These are phyloP conservation scores for Diplodia scrobiculata DNA, from an alignment of 2,329 filamentous ascomycete genomes.

Conservation along the genomic window DNA sequence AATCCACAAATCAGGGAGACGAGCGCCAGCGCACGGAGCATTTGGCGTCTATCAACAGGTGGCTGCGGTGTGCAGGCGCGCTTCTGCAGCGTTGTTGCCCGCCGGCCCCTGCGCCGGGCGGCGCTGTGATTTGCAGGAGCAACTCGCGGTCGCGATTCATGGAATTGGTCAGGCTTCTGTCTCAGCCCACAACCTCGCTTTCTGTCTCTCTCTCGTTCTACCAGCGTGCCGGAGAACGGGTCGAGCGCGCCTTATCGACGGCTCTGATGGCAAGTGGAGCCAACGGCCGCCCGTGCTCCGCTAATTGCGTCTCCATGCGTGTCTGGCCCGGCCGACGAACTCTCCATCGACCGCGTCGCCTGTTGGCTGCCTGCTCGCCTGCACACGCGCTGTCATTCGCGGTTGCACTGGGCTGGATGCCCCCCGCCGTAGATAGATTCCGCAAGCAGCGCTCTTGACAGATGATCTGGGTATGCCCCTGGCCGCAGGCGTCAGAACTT, in stretches of 20 bases:
- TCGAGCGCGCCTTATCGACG: constrained; percentile 27
- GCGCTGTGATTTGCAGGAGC: constrained; percentile 16
- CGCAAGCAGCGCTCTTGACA: background rate
- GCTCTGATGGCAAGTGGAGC: constrained; percentile 23
- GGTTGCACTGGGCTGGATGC: background rate
- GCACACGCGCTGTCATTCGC: background rate
- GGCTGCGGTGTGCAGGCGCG: background rate
- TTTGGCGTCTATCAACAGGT: constrained; percentile 3
- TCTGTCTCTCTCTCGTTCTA: constrained; percentile 7
- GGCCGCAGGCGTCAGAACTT: constrained; percentile 22
- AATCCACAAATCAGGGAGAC: background rate
- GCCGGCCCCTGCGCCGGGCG: constrained; percentile 1
- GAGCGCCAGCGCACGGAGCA: background rate
- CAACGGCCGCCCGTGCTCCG: constrained; percentile 17
- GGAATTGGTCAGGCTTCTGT: constrained; percentile 1
- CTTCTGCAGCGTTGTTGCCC: constrained; percentile 9
- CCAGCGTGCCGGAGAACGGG: constrained; percentile 17
- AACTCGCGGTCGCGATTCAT: constrained; percentile 3
- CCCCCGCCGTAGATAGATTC: background rate
- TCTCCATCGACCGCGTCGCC: background rate
- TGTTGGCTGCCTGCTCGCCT: background rate
- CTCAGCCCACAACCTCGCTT: constrained; percentile 22
- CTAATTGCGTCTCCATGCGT: constrained; percentile 25
- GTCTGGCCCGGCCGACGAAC: constrained; percentile 17
- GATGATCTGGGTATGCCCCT: constrained; percentile 13